Conservation (phyloP, 2,329 filamentous ascomycete genomes). For the Claviceps citrina region DNA sequence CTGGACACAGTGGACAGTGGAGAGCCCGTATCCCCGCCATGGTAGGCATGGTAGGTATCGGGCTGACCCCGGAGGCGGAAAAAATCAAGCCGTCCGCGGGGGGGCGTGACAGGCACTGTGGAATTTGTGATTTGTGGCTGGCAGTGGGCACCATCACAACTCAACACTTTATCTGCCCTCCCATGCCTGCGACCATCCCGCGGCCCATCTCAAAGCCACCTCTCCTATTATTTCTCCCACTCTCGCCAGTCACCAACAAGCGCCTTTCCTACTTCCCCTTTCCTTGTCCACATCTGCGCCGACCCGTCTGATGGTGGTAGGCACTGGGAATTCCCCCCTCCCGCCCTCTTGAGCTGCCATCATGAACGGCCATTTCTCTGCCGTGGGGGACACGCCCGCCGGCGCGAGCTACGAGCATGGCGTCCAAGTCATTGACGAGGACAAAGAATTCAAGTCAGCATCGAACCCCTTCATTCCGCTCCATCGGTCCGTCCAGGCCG, state of each 20-base stretch:
- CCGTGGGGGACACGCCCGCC: slow-evolving; percentile 49
- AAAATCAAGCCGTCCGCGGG: slow-evolving; percentile 3
- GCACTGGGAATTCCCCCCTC: background rate
- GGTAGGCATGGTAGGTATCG: no score
- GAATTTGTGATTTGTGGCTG: background rate
- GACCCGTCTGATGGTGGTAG: slow-evolving; percentile 1
- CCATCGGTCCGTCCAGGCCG: no score
- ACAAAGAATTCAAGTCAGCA: slow-evolving; percentile 89
- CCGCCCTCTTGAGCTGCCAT: slow-evolving; percentile 10
- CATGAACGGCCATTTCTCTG: slow-evolving; percentile 72
- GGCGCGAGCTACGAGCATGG: slow-evolving; percentile 71
- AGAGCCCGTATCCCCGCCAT: background rate
- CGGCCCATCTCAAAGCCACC: background rate
- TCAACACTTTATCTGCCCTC: background rate
- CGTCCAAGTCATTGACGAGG: slow-evolving; percentile 82
- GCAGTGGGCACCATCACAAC: background rate
- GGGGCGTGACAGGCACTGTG: no score
- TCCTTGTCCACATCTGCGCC: background rate
- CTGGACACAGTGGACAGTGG: background rate
- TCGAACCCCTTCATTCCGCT: background rate
- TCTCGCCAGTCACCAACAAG: no score
- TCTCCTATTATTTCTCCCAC: no score
- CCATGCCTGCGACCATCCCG: slow-evolving; percentile 1
- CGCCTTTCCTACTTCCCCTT: background rate
- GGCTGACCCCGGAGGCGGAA: slow-evolving; percentile 3